A percentile compares a stretch with the other conserved stretches of the same genome.
These are phyloP conservation scores for Pichia heedii DNA, from an alignment of 805 yeast species.

Conservation along the genomic window DNA sequence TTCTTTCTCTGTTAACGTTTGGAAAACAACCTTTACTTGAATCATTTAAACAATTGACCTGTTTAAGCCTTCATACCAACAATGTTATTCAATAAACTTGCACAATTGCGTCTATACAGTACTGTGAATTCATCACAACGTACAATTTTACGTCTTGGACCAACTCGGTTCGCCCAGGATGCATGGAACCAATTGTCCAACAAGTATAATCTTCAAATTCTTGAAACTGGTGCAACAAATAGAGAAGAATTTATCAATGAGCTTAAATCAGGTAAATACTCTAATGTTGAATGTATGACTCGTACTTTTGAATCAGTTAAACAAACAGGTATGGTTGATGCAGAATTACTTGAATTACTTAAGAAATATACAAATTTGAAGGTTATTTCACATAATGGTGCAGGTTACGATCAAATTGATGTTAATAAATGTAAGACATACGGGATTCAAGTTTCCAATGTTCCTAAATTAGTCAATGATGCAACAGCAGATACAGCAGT, in stretches of 20 bases:
- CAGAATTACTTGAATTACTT: slow-evolving; percentile 31
- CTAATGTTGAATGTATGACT: slow-evolving; percentile 31
- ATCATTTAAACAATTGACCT: no score
- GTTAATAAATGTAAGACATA: slow-evolving; percentile 31
- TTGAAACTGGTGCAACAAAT: slow-evolving; percentile 32
- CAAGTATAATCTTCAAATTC: slow-evolving; percentile 34
- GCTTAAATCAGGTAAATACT: slow-evolving; percentile 28
- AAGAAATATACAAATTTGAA: slow-evolving; percentile 29
- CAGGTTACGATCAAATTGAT: slow-evolving; percentile 50
- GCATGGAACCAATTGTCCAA: slow-evolving; percentile 44
- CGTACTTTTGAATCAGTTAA: slow-evolving; percentile 33
- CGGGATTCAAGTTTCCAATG: slow-evolving; percentile 42
- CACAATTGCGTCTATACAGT: not conserved
- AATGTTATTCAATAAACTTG: not conserved
- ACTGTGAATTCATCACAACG: slow-evolving; percentile 34
- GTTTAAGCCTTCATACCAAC: no score
- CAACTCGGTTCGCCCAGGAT: slow-evolving; percentile 46
- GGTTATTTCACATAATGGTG: slow-evolving; percentile 42
- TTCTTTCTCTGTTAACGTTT: no score
- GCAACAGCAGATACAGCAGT: slow-evolving; percentile 53
- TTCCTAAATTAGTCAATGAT: slow-evolving; percentile 42
- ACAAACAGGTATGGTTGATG: slow-evolving; percentile 35
- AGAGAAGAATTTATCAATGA: slow-evolving; percentile 34
- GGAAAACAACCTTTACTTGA: no score
- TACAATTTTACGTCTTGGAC: slow-evolving; percentile 59